Percentiles rank a stretch among this genome's conserved stretches.
phyloP scores from a whole-genome alignment of 345 rosid genomes.

The Excoecaria cochinchinensis region DNA sequence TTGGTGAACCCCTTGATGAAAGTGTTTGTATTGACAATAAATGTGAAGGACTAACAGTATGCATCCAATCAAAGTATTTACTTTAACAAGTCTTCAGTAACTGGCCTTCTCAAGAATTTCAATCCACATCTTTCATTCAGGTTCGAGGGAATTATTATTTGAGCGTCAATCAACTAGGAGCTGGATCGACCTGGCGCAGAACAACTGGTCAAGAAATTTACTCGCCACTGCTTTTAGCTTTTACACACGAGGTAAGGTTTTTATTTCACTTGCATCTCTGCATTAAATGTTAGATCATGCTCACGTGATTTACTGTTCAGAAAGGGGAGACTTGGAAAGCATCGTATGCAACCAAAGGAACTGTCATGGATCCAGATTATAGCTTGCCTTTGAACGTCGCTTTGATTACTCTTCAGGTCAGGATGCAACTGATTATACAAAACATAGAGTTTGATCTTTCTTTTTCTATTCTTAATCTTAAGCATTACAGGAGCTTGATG shows the following conservation, averaged over 20 bases:
- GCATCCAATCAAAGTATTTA: background rate
- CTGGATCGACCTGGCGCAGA: constrained; percentile 73
- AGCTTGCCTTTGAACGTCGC: constrained; percentile 74
- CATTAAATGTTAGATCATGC: background rate
- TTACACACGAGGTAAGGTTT: constrained; percentile 58
- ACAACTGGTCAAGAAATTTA: constrained; percentile 77
- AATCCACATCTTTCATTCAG: constrained; percentile 28
- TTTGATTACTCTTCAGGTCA: constrained; percentile 76
- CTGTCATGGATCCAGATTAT: constrained; percentile 59
- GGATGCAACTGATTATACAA: background rate
- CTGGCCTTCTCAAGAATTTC: background rate
- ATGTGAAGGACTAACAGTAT: constrained; percentile 71
- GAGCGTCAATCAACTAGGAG: constrained; percentile 52
- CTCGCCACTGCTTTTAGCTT: constrained; percentile 71
- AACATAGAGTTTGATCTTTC: background rate
- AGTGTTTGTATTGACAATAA: constrained; percentile 38
- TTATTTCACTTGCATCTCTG: background rate
- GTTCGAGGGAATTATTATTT: constrained; percentile 71
- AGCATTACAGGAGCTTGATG: constrained; percentile 53
- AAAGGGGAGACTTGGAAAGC: constrained; percentile 52
- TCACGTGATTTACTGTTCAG: constrained; percentile 22
- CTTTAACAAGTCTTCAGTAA: background rate
- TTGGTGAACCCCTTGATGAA: constrained; percentile 67
- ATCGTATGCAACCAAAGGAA: constrained; percentile 39
- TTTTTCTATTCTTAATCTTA: background rate